Conservation (phyloP, 1,284 basidiomycete genomes). For the Volvariella surrecta region DNA sequence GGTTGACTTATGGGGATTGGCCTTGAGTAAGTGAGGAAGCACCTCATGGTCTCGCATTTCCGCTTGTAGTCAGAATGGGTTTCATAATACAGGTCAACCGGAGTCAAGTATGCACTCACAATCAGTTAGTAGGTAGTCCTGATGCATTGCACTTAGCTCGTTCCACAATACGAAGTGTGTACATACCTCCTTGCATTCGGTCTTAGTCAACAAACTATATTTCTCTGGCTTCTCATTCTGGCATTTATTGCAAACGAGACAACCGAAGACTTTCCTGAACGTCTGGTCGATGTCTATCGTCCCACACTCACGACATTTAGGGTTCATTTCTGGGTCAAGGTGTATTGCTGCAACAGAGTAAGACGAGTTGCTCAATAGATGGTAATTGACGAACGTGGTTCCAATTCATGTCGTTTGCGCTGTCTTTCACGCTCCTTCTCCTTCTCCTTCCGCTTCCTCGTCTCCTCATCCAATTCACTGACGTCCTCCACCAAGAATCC, state of each 20-base stretch:
- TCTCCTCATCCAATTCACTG: constrained; percentile 62
- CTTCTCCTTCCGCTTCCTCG: constrained; percentile 65
- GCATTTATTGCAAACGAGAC: constrained; percentile 84
- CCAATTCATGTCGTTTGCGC: constrained; percentile 56
- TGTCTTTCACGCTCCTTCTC: constrained; percentile 73
- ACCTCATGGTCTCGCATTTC: constrained; percentile 90
- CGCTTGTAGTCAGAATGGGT: constrained; percentile 35
- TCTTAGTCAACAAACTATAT: constrained; percentile 95
- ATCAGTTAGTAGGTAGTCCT: constrained; percentile 90
- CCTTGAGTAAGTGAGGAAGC: constrained; percentile 90
- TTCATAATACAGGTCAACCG: constrained; percentile 2
- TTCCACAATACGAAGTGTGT: constrained; percentile 2
- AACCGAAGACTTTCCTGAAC: constrained; percentile 74
- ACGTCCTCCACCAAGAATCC: constrained; percentile 86
- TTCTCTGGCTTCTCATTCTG: constrained; percentile 85
- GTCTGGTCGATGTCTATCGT: constrained; percentile 82
- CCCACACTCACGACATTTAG: constrained; percentile 77
- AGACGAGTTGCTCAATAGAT: constrained; percentile 1
- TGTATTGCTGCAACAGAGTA: constrained; percentile 42
- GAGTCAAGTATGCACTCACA: constrained; percentile 34
- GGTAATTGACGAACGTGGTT: constrained; percentile 49
- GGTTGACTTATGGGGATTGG: constrained; percentile 95
- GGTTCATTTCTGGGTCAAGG: constrained; percentile 62
- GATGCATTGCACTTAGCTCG: constrained; percentile 3
- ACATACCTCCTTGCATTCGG: constrained; percentile 90